Evolutionary conservation across 169 alveolate genomes (phyloP).

Genomic region (Gregarina niphandrodes): DNA sequence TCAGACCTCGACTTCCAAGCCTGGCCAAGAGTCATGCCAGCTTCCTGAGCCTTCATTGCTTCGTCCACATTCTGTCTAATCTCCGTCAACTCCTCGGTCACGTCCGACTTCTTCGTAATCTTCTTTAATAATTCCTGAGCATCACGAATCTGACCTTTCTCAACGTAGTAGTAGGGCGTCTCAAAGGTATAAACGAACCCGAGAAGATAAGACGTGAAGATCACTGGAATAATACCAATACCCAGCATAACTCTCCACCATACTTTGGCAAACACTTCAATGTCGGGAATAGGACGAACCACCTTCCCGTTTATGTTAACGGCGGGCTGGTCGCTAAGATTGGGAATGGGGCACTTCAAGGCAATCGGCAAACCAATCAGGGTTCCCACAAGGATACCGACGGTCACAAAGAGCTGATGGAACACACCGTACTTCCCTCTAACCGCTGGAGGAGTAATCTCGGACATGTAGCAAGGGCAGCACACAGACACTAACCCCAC

Average conservation of each 20-base stretch:
- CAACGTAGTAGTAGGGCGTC: conserved; percentile 19
- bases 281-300: too few species aligned
- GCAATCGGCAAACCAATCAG: conserved; percentile 31
- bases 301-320: too few species aligned
- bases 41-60: conserved; percentile 3
- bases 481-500: conserved; percentile 43
- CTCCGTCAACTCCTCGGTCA: conserved; percentile 4
- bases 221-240: background rate
- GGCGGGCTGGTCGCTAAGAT: too few species aligned
- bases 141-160: conserved; percentile 6
- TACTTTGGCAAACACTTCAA: background rate
- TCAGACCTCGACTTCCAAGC: conserved; percentile 10
- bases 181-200: conserved; percentile 10
- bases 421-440: conserved; percentile 37
- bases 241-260: conserved; percentile 28
- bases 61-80: conserved; percentile 3
- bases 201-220: conserved; percentile 1
- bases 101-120: conserved; percentile 9
- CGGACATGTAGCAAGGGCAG: conserved; percentile 45
- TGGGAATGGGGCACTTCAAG: too few species aligned
- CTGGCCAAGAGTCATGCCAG: conserved; percentile 4
- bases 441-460: conserved; percentile 34
- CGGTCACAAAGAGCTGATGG: conserved; percentile 39
- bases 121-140: conserved; percentile 9
- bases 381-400: conserved; percentile 41